Evolutionary conservation across 2,329 filamentous ascomycete genomes (phyloP), one percentile per base, ranked within the genome.

Genomic region (Aspergillus transmontanensis): DNA sequence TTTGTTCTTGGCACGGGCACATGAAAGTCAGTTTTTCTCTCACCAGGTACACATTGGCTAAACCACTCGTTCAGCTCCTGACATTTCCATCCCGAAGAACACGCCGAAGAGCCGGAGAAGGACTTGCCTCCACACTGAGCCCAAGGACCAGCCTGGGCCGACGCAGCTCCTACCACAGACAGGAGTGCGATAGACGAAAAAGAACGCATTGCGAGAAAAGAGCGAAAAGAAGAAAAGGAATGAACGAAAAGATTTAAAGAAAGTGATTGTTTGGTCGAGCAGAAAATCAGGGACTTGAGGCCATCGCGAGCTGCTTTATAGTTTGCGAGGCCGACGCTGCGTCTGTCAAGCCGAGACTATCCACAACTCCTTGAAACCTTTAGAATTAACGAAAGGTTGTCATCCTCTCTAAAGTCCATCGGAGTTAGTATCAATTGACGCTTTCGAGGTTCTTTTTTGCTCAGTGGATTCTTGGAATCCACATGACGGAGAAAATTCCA

Each of bases 21-120:
- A n/a, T n/a, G n/a, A n/a, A 30, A 30, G 14, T 12, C 11, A 5
- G 26, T 30, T 12, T 28, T 16, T 14, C 19, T 1, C 48, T 51
- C 19, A 70, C 68, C 62, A 50, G 59, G 50, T 10, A 69, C 19
- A 34, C 69, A 71, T 21, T 71, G 69, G 43, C 69, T 70, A 43
- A 66, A 71, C 63, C 67, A 71, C 12, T 68, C 66, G 61, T 66
- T 71, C 43, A 66, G 60, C 39, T 59, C 63, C 23, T 43, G 21
- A 26, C 58, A 60, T 9, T 4, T 26, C 26, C 39, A 50, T 56
- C 58, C 58, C 7, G 51, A 56, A 6, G 23, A 7, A 39, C 58
- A 56, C 10, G 1, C 21, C 6, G 11, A 12, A 2, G 21, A 30
- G 1, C 67, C 69, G 2, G 67, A 57, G 26, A 65, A 70, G 21